A percentile compares a stretch with the other conserved stretches of the same genome.
These are phyloP conservation scores for Torulaspora globosa DNA, from an alignment of 1,139 yeast species.

Conservation along the genomic window DNA sequence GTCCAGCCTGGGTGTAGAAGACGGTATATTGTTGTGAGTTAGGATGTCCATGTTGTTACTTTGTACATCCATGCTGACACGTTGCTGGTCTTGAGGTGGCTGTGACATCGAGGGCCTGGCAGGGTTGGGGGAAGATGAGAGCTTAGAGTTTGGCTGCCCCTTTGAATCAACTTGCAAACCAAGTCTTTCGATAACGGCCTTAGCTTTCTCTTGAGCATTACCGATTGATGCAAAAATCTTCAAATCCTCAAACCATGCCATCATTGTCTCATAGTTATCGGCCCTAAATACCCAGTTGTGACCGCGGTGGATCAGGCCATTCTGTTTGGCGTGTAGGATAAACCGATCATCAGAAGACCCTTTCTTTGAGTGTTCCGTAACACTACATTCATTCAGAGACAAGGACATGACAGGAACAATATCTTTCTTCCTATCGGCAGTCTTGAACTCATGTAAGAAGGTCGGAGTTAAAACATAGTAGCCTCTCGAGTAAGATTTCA, in stretches of 20 bases:
- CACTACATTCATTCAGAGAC: slow-evolving; percentile 72
- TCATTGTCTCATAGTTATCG: slow-evolving; percentile 71
- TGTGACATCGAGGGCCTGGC: slow-evolving; percentile 8
- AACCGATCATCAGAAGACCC: slow-evolving; percentile 75
- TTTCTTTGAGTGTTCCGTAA: slow-evolving; percentile 75
- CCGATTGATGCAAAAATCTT: slow-evolving; percentile 47
- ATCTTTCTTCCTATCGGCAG: slow-evolving; percentile 76
- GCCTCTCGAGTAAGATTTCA: slow-evolving; percentile 83
- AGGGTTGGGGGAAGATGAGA: slow-evolving; percentile 5
- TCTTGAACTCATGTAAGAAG: slow-evolving; percentile 85
- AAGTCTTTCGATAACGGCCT: slow-evolving; percentile 26
- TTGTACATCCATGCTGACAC: slow-evolving; percentile 8
- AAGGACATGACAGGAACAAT: slow-evolving; percentile 85
- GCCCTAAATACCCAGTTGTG: slow-evolving; percentile 94
- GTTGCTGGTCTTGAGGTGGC: slow-evolving; percentile 1
- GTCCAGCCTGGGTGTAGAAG: slow-evolving; percentile 23
- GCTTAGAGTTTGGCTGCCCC: slow-evolving; percentile 13
- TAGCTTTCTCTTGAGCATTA: slow-evolving; percentile 29
- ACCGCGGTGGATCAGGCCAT: slow-evolving; percentile 64
- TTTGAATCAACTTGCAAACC: slow-evolving; percentile 22
- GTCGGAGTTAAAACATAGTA: slow-evolving; percentile 90
- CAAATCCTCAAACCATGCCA: slow-evolving; percentile 79
- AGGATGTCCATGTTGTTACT: slow-evolving; percentile 11
- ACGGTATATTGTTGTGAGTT: slow-evolving; percentile 13
- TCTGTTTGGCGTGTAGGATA: slow-evolving; percentile 69